Evolutionary conservation across 768 basidiomycete genomes (phyloP).

Genomic region (Lactarius hatsudake): DNA sequence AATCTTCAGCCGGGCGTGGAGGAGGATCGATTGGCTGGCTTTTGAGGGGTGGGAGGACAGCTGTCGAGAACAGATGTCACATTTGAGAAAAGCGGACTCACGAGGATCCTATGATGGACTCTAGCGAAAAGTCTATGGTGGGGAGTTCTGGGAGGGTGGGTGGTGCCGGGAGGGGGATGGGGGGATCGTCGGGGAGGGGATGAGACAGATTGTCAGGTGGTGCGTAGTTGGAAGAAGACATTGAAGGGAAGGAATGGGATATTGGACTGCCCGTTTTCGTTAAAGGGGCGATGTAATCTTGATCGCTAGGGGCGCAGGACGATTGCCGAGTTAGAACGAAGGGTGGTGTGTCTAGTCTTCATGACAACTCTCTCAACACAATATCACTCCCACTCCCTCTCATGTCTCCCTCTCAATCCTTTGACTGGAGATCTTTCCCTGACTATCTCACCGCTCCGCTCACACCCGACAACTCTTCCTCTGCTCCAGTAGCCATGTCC

Average conservation of each 20-base stretch:
- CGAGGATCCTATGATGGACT: constrained; percentile 23
- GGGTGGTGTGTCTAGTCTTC: constrained; percentile 5
- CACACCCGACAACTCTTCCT: constrained; percentile 7
- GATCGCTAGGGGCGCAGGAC: neutral
- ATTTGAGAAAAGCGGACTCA: constrained; percentile 7
- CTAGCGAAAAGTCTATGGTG: constrained; percentile 10
- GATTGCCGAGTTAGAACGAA: neutral
- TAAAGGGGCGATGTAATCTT: neutral
- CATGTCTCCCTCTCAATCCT: constrained; percentile 20
- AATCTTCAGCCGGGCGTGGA: neutral
- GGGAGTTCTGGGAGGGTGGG: constrained; percentile 20
- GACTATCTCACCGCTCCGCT: too few relatives aligned
- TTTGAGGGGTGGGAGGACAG: neutral
- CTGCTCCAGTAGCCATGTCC: constrained; percentile 18
- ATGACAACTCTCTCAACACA: constrained; percentile 13
- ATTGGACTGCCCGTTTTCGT: neutral
- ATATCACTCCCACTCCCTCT: neutral
- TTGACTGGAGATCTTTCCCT: constrained; percentile 22
- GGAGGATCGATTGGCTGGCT: constrained; percentile 1
- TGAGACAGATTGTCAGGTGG: neutral
- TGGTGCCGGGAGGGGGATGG: neutral
- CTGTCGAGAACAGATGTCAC: neutral
- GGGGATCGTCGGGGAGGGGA: neutral
- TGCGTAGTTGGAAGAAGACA: neutral
- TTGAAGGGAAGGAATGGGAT: neutral